Evolutionary conservation across 495 filamentous ascomycete genomes (phyloP), one percentile per base, ranked within the genome.

Genomic region (Xanthoparmelia taractica): DNA sequence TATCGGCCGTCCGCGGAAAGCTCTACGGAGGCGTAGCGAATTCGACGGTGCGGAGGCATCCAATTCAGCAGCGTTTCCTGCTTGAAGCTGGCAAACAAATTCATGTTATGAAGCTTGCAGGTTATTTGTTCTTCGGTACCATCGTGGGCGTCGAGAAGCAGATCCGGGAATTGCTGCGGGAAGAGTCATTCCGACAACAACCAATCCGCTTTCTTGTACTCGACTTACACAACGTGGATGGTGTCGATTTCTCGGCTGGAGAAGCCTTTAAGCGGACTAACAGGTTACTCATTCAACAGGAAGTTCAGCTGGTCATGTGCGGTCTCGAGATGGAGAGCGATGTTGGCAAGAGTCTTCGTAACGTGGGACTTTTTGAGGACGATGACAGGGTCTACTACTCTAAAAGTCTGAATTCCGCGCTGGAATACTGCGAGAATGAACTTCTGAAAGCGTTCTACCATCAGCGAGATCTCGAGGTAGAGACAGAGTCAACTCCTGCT

Each of bases 111-210:
- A 97, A 97, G 73, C 82, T 97, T 33, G 85, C 87, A 17, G 92
- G 94, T 1, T 96, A 91, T 66, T 82, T 97, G 11, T 98, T 97
- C 77, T 98, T 98, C 67, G 94, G 94, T 8, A 96, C 92, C 0
- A 97, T 98, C 59, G 91, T 96, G 36, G 87, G 87, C 38, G 92
- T 98, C 4, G 94, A 98, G 73, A 87, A 88, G 60, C 87, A 87
- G 59, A 90, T 96, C 69, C 82, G 91, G 27, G 83, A 78, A 2
- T 75, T 97, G 57, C 87, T 97, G 37, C 90, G 94, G 27, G 85
- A 96, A 56, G 85, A 96, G 56, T 82, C 85, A 2, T 96, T 96
- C 73, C 76, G 76, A 41, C 70, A 78, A 55, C 84, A 83, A 33
- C 93, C 92, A 1, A 96, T 97, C 68, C 85, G 88, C 63, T 97